phyloP scores from a whole-genome alignment of 306 rosid genomes.

The Dicorynia guianensis region DNA sequence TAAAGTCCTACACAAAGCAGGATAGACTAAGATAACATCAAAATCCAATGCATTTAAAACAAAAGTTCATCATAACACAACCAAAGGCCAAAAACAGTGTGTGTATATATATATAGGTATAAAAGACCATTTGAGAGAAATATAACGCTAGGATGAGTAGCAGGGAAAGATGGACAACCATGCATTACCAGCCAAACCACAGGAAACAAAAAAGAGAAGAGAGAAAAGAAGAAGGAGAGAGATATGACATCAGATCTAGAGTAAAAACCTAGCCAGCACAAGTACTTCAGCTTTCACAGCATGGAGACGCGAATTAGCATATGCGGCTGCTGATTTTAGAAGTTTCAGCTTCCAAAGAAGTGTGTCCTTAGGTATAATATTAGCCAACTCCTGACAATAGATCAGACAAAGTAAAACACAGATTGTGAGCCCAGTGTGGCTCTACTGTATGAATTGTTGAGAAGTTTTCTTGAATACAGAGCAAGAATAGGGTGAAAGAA shows the following conservation, averaged over 20 bases:
- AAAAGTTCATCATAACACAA: not conserved
- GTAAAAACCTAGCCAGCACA: conserved; percentile 82
- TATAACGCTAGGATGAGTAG: too few species aligned
- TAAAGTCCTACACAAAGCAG: conserved; percentile 2
- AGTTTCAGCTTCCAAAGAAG: conserved; percentile 97
- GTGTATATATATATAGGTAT: not conserved
- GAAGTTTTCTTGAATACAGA: conserved; percentile 16
- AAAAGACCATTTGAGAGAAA: not conserved
- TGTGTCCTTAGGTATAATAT: conserved; percentile 76
- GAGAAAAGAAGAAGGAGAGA: too few species aligned
- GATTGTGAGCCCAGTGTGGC: conserved; percentile 15
- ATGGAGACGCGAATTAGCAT: conserved; percentile 93
- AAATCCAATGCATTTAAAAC: not conserved
- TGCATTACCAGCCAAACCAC: conserved; percentile 2
- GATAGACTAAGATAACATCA: not conserved
- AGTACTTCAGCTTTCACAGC: conserved; percentile 97
- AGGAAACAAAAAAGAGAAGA: not conserved
- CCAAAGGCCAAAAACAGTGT: not conserved
- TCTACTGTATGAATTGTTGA: conserved; percentile 24
- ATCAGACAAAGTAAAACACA: conserved; percentile 36
- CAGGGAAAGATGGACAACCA: not conserved
- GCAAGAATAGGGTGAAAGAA: conserved; percentile 32
- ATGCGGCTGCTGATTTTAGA: conserved; percentile 87
- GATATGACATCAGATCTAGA: conserved; percentile 19
- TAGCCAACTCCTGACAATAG: conserved; percentile 62